Evolutionary conservation across 257 asterid species (phyloP), one percentile per base, ranked within the genome.

Genomic region (Primulina huaijiensis): DNA sequence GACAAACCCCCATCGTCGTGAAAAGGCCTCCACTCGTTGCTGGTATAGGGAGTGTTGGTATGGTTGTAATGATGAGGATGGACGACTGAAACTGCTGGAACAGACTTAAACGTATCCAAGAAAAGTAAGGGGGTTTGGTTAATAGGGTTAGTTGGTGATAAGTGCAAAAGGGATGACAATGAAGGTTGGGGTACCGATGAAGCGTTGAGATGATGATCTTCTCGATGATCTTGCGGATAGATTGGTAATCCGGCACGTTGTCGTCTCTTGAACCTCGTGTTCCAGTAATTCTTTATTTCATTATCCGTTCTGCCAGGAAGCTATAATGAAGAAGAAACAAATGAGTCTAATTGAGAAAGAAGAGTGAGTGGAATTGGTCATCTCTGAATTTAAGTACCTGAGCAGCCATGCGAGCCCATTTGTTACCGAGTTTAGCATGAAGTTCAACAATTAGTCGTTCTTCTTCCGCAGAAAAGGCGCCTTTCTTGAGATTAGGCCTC

Each of bases 211-310:
- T 23, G 62, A 7, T 56, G 72, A 3, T 30, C 74, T 19, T 73
- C 62, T 3, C 58, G 76, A 25, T 68, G 76, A 17, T 82, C 83
- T 19, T 73, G 81, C 67, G 91, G 89, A 73, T 89, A 87, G 40
- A 87, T 66, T 0, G 96, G 92, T 16, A 89, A 77, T 2, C 94
- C 87, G 8, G 89, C 89, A 35, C 92, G 84, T 27, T 76, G 90
- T 12, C 87, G 79, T 10, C 96, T 80, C 76, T 89, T 89, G 59
- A 83, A n/a, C 20, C 94, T 79, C 0, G 96, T 89, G 79, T 89
- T 89, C 96, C 94, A 87, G 60, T 83, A 87, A 62, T 89, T 89
- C 77, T 89, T 89, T 10, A 89, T 89, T 64, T 89, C 90, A 5
- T 89, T 86, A 29, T 86, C 91, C 12, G 91, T 89, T 71, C 96